Percentiles rank a stretch among this genome's conserved stretches.
Conservation (phyloP, 169 alveolate species). For the Plasmodium berghei region DNA sequence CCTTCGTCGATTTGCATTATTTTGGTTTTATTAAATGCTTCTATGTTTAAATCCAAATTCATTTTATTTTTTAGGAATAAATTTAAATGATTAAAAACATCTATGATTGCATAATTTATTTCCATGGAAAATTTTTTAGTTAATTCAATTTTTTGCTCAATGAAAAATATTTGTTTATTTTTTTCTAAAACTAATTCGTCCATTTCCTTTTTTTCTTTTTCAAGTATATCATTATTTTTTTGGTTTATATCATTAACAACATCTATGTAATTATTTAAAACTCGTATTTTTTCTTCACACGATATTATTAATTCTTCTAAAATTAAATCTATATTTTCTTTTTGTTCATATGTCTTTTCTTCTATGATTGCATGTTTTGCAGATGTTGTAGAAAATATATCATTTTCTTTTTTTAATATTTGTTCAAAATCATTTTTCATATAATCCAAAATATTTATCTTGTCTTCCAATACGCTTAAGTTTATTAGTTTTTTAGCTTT, state of each 20-base stretch:
- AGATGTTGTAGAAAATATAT: slow-evolving; percentile 2
- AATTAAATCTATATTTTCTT: slow-evolving; percentile 53
- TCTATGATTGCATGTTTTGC: slow-evolving; percentile 11
- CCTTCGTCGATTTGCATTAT: too few species aligned
- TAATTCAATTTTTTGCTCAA: slow-evolving; percentile 48
- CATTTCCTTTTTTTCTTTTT: slow-evolving; percentile 32
- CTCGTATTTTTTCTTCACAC: slow-evolving; percentile 46
- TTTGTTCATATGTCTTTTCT: slow-evolving; percentile 32
- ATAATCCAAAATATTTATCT: slow-evolving; percentile 42
- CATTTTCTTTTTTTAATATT: slow-evolving; percentile 47
- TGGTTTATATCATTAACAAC: slow-evolving; percentile 46
- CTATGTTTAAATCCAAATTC: slow-evolving; percentile 24
- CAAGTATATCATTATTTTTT: slow-evolving; percentile 42
- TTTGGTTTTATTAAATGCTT: background rate
- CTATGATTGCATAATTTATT: slow-evolving; percentile 20
- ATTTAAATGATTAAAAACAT: slow-evolving; percentile 36
- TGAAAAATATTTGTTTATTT: slow-evolving; percentile 28
- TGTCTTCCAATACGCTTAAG: slow-evolving; percentile 35
- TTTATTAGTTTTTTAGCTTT: slow-evolving; percentile 26
- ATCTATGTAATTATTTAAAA: slow-evolving; percentile 39
- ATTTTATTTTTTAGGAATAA: slow-evolving; percentile 42
- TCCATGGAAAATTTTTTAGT: slow-evolving; percentile 18
- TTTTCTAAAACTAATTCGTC: slow-evolving; percentile 20
- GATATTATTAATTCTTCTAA: slow-evolving; percentile 35
- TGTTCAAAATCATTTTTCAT: slow-evolving; percentile 69